Percentiles rank a stretch among this genome's conserved stretches.
Conservation (phyloP, 192 early-diverging fungal species). For the Podila clonocystis region DNA sequence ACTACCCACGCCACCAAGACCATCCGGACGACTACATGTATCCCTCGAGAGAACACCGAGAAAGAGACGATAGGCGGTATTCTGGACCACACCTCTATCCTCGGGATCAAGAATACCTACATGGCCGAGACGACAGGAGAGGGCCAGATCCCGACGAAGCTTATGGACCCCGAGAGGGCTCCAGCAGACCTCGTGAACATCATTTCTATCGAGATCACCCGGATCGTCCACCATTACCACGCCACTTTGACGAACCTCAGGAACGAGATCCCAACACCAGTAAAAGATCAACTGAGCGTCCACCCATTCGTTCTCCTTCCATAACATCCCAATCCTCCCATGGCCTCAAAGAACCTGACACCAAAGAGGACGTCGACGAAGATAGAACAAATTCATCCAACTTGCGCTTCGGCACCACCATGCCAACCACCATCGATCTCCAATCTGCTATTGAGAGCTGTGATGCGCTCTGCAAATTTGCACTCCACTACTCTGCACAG, state of each 20-base stretch:
- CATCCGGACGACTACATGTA: too few relatives aligned
- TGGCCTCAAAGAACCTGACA: too few relatives aligned
- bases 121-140: too few relatives aligned
- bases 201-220: neutral
- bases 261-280: neutral
- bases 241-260: neutral
- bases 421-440: slow-evolving; percentile 41
- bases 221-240: neutral
- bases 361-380: too few relatives aligned
- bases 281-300: slow-evolving; percentile 2
- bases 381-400: neutral
- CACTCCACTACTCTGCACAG: slow-evolving; percentile 31
- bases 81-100: too few relatives aligned
- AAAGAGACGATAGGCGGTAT: too few relatives aligned
- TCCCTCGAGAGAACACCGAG: too few relatives aligned
- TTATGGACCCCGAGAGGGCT: too few relatives aligned
- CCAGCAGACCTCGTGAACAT: neutral
- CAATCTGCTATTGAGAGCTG: slow-evolving; percentile 37
- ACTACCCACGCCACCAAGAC: too few relatives aligned
- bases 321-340: too few relatives aligned
- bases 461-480: slow-evolving; percentile 40
- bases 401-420: slow-evolving; percentile 36
- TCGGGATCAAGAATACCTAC: too few relatives aligned
- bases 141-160: too few relatives aligned
- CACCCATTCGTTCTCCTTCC: neutral